These are phyloP conservation scores for Metschnikowia continentalis DNA, from an alignment of 805 yeast genomes.

Conservation along the genomic window DNA sequence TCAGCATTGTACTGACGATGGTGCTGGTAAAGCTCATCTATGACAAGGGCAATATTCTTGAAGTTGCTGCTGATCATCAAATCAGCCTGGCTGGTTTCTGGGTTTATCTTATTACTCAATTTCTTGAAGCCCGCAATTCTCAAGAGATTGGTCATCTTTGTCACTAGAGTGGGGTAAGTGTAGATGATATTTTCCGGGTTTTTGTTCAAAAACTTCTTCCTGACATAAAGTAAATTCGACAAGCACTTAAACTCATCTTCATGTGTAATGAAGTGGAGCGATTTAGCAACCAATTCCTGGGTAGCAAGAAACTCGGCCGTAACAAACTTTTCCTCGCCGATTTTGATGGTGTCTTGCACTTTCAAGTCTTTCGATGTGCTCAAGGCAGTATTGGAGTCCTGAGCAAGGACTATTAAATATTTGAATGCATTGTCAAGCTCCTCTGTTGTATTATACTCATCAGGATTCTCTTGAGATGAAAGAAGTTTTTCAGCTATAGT, in stretches of 20 bases:
- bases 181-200: constrained; percentile 55
- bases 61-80: constrained; percentile 49
- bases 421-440: constrained; percentile 60
- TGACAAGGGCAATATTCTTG: constrained; percentile 65
- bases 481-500: constrained; percentile 60
- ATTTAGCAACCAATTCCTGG: constrained; percentile 64
- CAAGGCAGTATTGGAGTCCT: constrained; percentile 25
- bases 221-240: constrained; percentile 30
- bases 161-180: constrained; percentile 75
- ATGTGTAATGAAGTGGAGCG: constrained; percentile 59
- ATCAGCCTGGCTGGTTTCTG: constrained; percentile 22
- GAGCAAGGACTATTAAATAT: constrained; percentile 52
- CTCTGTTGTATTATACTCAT: constrained; percentile 28
- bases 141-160: constrained; percentile 55
- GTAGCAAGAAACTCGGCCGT: constrained; percentile 38
- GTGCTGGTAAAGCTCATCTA: constrained; percentile 57
- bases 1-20: constrained; percentile 31
- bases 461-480: constrained; percentile 27
- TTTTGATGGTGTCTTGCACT: constrained; percentile 28
- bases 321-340: constrained; percentile 26
- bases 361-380: constrained; percentile 41
- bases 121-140: constrained; percentile 38
- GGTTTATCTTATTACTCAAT: constrained; percentile 24
- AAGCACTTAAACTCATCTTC: constrained; percentile 38
- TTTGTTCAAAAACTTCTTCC: constrained; percentile 45